A percentile compares a stretch with the other conserved stretches of the same genome.
phyloP scores from a whole-genome alignment of 2,329 filamentous ascomycete genomes.

The Cladosporium colombiae region DNA sequence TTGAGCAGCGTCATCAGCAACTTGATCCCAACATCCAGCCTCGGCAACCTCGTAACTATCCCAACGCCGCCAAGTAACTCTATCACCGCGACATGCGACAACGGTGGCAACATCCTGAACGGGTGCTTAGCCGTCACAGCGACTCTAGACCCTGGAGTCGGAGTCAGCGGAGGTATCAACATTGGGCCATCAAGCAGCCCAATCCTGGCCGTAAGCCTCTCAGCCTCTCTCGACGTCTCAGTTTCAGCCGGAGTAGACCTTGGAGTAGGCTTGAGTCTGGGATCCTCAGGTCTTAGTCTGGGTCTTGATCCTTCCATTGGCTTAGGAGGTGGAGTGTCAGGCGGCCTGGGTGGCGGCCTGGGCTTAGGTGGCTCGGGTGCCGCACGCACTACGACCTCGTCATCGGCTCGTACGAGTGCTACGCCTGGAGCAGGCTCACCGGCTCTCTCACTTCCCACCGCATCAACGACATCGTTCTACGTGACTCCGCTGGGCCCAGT shows the following conservation, averaged over 20 bases:
- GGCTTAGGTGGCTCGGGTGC: neutral
- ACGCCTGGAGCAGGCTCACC: constrained; percentile 2
- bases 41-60: neutral
- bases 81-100: constrained; percentile 15
- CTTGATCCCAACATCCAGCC: neutral
- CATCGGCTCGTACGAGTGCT: neutral
- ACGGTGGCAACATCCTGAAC: constrained; percentile 21
- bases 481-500: neutral
- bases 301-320: constrained; percentile 1
- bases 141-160: constrained; percentile 2
- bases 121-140: constrained; percentile 16
- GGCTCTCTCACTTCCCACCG: neutral
- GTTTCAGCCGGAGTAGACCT: neutral
- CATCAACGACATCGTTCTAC: neutral
- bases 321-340: neutral
- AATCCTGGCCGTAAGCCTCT: constrained; percentile 10
- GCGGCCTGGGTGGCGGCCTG: constrained; percentile 1
- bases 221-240: constrained; percentile 8
- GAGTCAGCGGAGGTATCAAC: constrained; percentile 9
- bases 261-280: constrained; percentile 12
- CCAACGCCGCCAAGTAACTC: neutral
- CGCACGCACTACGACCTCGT: neutral
- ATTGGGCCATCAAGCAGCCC: constrained; percentile 15
- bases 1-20: neutral
- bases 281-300: constrained; percentile 18